Base-by-base conservation (phyloP, 257 asterid species). In the Solanum piurae region DNA sequence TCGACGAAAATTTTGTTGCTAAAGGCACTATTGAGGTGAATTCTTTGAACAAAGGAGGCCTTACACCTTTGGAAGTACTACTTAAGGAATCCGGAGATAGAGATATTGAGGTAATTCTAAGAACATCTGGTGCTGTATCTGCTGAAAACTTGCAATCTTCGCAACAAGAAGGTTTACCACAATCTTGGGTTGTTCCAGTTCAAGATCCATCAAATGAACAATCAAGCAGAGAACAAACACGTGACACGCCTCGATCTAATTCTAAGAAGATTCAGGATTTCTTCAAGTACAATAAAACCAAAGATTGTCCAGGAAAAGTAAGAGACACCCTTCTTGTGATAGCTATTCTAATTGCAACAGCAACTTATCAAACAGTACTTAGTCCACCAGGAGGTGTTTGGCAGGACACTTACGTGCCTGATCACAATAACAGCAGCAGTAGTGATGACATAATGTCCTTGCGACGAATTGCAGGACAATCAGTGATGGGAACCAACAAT, bases 301-400 rank as follows among this genome's bases (percentile, higher is more conserved):
- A 80, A 83, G 93, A 91, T 76, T 88, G 91, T n/a, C 94, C 95
- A 7, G 77, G 88, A 23, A 86, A 88, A 86, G 95, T 92, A 10
- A 76, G 95, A 33, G 89, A 85, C 90, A 91, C 91, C 1, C 33
- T 94, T 76, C 94, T 94, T 1, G 90, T 94, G 23, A 83, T 94
- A 34, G 89, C 94, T 0, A 91, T 91, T 49, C 76, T 94, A 9
- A 93, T 93, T 6, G 92, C 89, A 18, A 91, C 95, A 3, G 90
- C 92, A 16, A 93, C 96, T 2, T 94, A 92, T 71, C 94, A 91
- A 87, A 91, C 93, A 0, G 92, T 92, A 29, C 94, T 94, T 23
- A 93, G 91, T 83, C 96, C 96, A n/a, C 95, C 98, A 0, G 94
- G 95, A 0, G 95, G 96, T 7, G 88, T 91, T 7, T 92, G 96